Percentiles rank a stretch among this genome's conserved stretches.
Evolutionary conservation across 805 yeast species (phyloP).

Genomic region (Debaryomyces maramus): DNA sequence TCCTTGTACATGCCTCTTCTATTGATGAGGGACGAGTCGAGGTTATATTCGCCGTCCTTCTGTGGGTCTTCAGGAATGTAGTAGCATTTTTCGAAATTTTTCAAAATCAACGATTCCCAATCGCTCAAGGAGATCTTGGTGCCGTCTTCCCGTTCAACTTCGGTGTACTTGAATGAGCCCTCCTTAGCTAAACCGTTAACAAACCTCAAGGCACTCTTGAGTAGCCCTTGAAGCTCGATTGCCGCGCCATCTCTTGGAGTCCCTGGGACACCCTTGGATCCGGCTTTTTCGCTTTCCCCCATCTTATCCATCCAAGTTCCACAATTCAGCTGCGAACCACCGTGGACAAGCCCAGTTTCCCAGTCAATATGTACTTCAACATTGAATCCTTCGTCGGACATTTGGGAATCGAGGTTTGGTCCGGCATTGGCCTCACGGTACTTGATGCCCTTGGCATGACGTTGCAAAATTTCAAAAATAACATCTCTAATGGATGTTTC

Average conservation of each 20-base stretch:
- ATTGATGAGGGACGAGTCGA: constrained; percentile 68
- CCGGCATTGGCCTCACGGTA: constrained; percentile 97
- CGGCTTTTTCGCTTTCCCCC: constrained; percentile 90
- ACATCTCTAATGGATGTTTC: constrained; percentile 72
- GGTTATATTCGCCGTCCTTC: constrained; percentile 60
- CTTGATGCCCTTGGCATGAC: constrained; percentile 86
- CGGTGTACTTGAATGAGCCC: constrained; percentile 57
- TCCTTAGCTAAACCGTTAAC: constrained; percentile 56
- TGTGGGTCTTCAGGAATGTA: constrained; percentile 67
- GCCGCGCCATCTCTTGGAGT: constrained; percentile 99
- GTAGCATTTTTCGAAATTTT: constrained; percentile 76
- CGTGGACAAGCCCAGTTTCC: constrained; percentile 83
- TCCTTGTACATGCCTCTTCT: constrained; percentile 96
- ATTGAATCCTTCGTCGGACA: constrained; percentile 90
- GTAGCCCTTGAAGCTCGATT: constrained; percentile 82
- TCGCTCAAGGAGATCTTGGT: constrained; percentile 52
- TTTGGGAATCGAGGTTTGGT: constrained; percentile 79
- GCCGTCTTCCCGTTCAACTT: constrained; percentile 63
- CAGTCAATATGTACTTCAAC: constrained; percentile 81
- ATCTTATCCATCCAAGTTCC: constrained; percentile 99
- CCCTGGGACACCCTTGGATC: constrained; percentile 90
- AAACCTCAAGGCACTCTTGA: constrained; percentile 83
- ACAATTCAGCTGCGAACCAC: constrained; percentile 91
- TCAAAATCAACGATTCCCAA: constrained; percentile 73
- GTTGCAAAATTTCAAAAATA: constrained; percentile 74